A percentile compares a stretch with the other conserved stretches of the same genome.
Conservation (phyloP, 192 early-diverging fungal species). For the Umbelopsis ramanniana region DNA sequence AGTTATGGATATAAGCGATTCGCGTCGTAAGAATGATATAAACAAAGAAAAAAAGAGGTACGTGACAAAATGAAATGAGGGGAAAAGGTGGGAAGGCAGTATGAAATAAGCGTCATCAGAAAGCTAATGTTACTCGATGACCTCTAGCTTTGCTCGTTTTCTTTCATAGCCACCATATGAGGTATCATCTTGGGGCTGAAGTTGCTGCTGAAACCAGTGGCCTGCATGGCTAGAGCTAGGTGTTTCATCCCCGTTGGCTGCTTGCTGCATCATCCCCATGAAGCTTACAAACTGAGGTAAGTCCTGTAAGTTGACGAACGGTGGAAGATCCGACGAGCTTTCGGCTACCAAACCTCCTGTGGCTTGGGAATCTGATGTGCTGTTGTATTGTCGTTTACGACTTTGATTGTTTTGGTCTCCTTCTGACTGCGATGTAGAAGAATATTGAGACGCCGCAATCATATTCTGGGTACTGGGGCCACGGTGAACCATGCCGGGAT, state of each 20-base stretch:
- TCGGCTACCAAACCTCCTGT: background rate
- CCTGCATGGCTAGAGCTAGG: slow-evolving; percentile 19
- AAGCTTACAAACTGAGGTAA: slow-evolving; percentile 16
- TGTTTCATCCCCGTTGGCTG: background rate
- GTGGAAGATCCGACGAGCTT: background rate
- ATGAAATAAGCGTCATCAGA: background rate
- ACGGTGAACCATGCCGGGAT: slow-evolving; percentile 24
- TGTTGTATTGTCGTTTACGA: background rate
- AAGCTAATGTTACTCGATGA: slow-evolving; percentile 5
- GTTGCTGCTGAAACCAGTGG: slow-evolving; percentile 13
- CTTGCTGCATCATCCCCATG: slow-evolving; percentile 15
- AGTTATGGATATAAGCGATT: too few species aligned
- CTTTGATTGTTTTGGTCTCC: background rate
- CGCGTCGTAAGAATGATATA: too few species aligned
- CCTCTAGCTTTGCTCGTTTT: slow-evolving; percentile 15
- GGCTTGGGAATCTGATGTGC: background rate
- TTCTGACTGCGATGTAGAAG: background rate
- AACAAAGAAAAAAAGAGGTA: too few species aligned
- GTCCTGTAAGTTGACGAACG: slow-evolving; percentile 4
- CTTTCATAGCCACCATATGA: background rate
- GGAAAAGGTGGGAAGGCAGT: background rate
- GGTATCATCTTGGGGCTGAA: background rate
- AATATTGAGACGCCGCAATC: background rate
- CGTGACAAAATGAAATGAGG: too few species aligned
- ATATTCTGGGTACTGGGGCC: background rate